Percentiles rank a stretch among this genome's conserved stretches.
These are phyloP conservation scores for Clarireedia homoeocarpa DNA, from an alignment of 2,329 filamentous ascomycete species.

Conservation along the genomic window DNA sequence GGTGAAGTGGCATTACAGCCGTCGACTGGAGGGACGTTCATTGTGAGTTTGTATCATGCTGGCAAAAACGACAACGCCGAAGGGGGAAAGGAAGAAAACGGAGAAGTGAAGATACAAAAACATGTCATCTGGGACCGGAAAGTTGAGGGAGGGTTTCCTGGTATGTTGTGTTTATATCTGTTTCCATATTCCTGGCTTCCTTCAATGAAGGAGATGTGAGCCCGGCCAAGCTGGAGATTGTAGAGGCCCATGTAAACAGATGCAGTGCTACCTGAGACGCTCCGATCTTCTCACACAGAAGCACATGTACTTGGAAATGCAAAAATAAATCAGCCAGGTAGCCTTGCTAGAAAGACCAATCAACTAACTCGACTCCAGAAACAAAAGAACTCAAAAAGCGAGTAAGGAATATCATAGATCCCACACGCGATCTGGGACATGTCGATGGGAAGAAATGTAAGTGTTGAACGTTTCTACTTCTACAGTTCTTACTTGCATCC, in stretches of 20 bases:
- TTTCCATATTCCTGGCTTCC: not conserved
- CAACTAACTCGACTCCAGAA: not conserved
- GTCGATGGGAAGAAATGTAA: constrained; percentile 47
- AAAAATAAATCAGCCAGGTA: too few species aligned
- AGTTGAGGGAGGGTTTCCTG: constrained; percentile 77
- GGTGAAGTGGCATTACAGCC: constrained; percentile 87
- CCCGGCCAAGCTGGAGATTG: not conserved
- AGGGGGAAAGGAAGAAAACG: not conserved
- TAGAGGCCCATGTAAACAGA: too few species aligned
- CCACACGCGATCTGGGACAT: constrained; percentile 71
- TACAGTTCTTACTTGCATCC: not conserved
- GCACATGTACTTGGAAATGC: too few species aligned
- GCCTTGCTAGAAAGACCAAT: not conserved
- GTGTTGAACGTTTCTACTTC: not conserved
- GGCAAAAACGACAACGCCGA: not conserved
- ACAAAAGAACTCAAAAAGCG: constrained; percentile 8
- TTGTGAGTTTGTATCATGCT: constrained; percentile 53
- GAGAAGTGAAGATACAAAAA: constrained; percentile 31
- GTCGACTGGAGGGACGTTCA: constrained; percentile 75
- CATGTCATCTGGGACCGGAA: constrained; percentile 82
- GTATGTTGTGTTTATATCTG: constrained; percentile 30
- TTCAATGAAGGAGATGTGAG: not conserved
- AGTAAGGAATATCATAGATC: constrained; percentile 76
- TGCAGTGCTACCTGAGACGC: too few species aligned
- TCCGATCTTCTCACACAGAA: too few species aligned